phyloP scores from a whole-genome alignment of 495 filamentous ascomycete species.

The Stereocaulon alpinum region DNA sequence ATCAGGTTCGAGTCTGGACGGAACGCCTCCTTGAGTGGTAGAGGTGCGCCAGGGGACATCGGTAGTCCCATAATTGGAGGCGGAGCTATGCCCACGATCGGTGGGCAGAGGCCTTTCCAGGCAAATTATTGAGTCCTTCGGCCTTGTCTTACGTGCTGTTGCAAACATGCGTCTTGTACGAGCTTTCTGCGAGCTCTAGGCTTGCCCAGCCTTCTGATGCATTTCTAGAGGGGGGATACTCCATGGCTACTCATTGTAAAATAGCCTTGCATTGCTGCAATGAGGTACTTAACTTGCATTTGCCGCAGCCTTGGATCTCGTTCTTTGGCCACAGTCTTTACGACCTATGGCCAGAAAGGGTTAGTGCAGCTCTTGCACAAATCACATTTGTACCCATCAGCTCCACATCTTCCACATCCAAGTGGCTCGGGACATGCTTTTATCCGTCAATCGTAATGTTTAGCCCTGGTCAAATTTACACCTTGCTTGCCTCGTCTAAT shows the following conservation, averaged over 20 bases:
- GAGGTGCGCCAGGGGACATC: conserved; percentile 41
- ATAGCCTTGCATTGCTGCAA: conserved; percentile 10
- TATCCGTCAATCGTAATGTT: neutral
- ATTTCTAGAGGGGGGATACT: conserved; percentile 2
- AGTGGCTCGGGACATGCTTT: neutral
- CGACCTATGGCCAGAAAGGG: neutral
- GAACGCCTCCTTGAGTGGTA: conserved; percentile 32
- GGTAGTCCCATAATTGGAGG: conserved; percentile 39
- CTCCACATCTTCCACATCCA: neutral
- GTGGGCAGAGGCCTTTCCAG: conserved; percentile 26
- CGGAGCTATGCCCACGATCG: conserved; percentile 36
- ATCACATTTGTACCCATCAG: neutral
- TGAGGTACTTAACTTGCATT: neutral
- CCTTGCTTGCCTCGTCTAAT: conserved; percentile 24
- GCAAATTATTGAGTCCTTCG: conserved; percentile 15
- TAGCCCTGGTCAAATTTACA: neutral
- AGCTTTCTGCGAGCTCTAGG: conserved; percentile 6
- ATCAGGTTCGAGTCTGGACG: conserved; percentile 53
- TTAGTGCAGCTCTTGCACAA: conserved; percentile 1
- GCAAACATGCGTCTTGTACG: neutral
- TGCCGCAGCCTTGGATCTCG: neutral
- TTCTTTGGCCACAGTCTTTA: neutral
- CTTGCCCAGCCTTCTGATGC: conserved; percentile 1
- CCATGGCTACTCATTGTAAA: conserved; percentile 12
- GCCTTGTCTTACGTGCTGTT: conserved; percentile 1